Evolutionary conservation across 441 rosid genomes (phyloP).

Genomic region (Hypseocharis bilobata): DNA sequence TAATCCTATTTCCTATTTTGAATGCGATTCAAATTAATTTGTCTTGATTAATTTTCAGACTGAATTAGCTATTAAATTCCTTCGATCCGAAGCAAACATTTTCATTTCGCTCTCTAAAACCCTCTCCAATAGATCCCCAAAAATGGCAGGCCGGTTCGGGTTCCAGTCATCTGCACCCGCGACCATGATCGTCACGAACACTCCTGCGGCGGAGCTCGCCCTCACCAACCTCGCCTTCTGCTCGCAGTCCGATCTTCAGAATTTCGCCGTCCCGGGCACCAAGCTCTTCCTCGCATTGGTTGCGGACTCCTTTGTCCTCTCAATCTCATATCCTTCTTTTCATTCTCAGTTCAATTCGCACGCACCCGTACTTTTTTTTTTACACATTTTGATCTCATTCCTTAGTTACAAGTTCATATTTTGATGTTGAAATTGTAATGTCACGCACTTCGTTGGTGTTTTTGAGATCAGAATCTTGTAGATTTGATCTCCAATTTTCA

Average conservation of each 20-base stretch:
- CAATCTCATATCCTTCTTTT: constrained; percentile 69
- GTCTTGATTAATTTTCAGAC: too few species aligned
- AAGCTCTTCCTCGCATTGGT: constrained; percentile 60
- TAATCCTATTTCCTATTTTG: too few species aligned
- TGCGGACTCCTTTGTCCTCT: constrained; percentile 52
- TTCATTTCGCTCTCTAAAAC: constrained; percentile 3
- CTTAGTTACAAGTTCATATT: neutral
- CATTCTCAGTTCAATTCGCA: too few species aligned
- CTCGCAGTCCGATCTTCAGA: constrained; percentile 66
- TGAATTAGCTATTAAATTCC: too few species aligned
- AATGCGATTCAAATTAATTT: too few species aligned
- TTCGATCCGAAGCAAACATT: neutral
- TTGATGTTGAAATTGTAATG: neutral
- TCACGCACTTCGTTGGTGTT: neutral
- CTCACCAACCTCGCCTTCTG: constrained; percentile 77
- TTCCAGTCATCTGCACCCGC: constrained; percentile 28
- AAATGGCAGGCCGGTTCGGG: constrained; percentile 36
- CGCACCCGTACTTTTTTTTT: too few species aligned
- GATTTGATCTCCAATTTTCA: neutral
- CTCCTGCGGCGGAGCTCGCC: constrained; percentile 71
- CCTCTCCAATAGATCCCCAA: neutral
- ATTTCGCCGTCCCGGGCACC: constrained; percentile 70
- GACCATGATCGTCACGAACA: constrained; percentile 64
- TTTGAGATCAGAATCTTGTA: neutral
- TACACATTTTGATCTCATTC: neutral